Evolutionary conservation across 2,329 filamentous ascomycete species (phyloP).

Genomic region (Alternaria sp.): DNA sequence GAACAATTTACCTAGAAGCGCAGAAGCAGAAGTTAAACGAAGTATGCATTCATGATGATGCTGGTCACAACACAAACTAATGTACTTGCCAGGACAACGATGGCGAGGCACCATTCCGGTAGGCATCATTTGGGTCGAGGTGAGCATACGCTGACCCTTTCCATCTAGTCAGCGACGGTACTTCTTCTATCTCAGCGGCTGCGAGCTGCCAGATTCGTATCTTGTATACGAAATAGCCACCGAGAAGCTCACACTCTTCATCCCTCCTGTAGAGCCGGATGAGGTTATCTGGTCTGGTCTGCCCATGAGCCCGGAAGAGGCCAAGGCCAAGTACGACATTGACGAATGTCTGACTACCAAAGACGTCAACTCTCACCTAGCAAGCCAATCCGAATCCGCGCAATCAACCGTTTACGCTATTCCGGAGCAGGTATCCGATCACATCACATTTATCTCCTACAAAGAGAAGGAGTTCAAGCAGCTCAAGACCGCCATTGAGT

Average conservation of each 20-base stretch:
- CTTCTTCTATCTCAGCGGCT: conserved; percentile 96
- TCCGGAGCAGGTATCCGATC: conserved; percentile 74
- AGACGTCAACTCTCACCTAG: conserved; percentile 77
- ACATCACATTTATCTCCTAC: conserved; percentile 74
- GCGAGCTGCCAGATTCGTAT: conserved; percentile 78
- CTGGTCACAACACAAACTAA: conserved; percentile 11
- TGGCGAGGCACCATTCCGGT: conserved; percentile 80
- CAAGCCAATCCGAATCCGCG: conserved; percentile 57
- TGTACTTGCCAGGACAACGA: conserved; percentile 72
- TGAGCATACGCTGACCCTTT: not conserved
- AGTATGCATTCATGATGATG: conserved; percentile 30
- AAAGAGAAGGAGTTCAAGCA: conserved; percentile 65
- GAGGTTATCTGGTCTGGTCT: conserved; percentile 93
- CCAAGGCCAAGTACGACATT: conserved; percentile 67
- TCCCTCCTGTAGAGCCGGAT: conserved; percentile 86
- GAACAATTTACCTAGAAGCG: conserved; percentile 87
- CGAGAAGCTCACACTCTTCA: conserved; percentile 81
- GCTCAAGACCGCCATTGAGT: conserved; percentile 73
- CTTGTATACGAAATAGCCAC: conserved; percentile 80
- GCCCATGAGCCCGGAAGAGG: conserved; percentile 77
- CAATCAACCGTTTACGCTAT: conserved; percentile 74
- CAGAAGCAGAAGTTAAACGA: conserved; percentile 82
- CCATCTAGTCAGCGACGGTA: conserved; percentile 76
- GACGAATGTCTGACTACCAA: conserved; percentile 76
- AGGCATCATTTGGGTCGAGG: conserved; percentile 22